Base-by-base conservation (phyloP, 2,329 filamentous ascomycete species). In the Metarhizium anisopliae region DNA sequence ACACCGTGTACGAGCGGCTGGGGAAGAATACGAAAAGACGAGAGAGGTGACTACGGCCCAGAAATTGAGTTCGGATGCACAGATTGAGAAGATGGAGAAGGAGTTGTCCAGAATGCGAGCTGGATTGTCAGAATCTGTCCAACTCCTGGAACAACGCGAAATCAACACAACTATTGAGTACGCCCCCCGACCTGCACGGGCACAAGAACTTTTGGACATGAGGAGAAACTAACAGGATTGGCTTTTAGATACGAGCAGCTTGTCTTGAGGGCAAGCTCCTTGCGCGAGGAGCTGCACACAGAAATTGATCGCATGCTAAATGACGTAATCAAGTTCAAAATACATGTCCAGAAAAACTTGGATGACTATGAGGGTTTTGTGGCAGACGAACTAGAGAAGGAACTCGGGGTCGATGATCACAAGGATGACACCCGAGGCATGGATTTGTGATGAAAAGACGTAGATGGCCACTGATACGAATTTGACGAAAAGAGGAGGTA, bases 51-150 rank as follows among this genome's bases (percentile, higher is more conserved):
- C 89, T 7, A 89, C 82, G 50, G 89, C 91, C 18, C 90, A 96
- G 69, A 95, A 95, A 74, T 83, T 93, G 68, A 87, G 86, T 7
- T 90, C 86, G 2, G 94, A 97, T 68, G 85, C 92, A 8, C 93
- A 97, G 70, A 96, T 99, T 64, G 94, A 99, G 72, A 94, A 94
- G 77, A 95, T 96, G 87, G 94, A 99, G 74, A 96, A 96, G 72
- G 92, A 99, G 70, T 77, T 99, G n/a, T 88, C 89, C 50, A 90
- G 91, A 69, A 95, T 97, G 90, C 82, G 92, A 47, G 83, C 87
- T 2, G 87, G 86, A 11, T 76, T 96, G 35, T 86, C 84, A 2
- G 93, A 96, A 70, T 91, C 86, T 38, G 88, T 96, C 54, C 90
- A 96, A 71, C 72, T 95, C 51, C 87, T 96, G 81, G 91, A 96